Base-by-base conservation (phyloP, 441 rosid genomes). In the Syzygium syzygioides region DNA sequence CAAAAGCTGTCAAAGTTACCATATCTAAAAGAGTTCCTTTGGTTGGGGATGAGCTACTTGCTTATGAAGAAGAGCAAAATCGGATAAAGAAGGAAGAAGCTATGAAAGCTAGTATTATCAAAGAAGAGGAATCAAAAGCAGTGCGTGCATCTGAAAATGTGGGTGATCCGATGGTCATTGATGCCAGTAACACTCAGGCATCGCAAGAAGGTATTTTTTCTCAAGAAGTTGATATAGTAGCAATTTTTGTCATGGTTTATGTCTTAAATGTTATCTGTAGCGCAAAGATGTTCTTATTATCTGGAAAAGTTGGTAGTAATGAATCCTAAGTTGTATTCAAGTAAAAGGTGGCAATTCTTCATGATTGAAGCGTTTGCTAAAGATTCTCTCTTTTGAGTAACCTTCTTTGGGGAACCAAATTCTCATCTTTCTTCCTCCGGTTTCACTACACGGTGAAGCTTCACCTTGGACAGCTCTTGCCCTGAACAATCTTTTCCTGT, bases 11-110 rank as follows among this genome's bases (percentile, higher is more conserved):
- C 87, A 98, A 98, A 95, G 98, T 98, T 87, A 95, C 93, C 87
- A 93, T 98, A 95, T 98, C 99, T 87, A 94, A 90, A 94, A 97
- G 99, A 94, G 93, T 97, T 94, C 99, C 98, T 92, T 93, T 98
- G 95, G 96, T 94, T 89, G 99, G 99, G 90, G 99, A 97, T 90
- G 99, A 98, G 94, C 91, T 98, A 90, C 91, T 95, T 92, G 99
- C 98, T 85, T 95, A 98, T 90, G 99, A 96, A 93, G 99, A 98
- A 92, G 99, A 96, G 93, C 99, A 98, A 92, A 96, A 93, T 93
- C 93, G 97, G 89, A 59, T 96, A 87, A 97, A 93, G 90, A 95
- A 94, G 92, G 99, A 98, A 92, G 99, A 98, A 92, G 96, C 98
- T 91, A 88, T 97, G 90, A 96, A 96, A 93, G 98, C 96, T 90